Conservation (phyloP, 352 stramenopile genomes). For the Phytophthora fragariae region DNA sequence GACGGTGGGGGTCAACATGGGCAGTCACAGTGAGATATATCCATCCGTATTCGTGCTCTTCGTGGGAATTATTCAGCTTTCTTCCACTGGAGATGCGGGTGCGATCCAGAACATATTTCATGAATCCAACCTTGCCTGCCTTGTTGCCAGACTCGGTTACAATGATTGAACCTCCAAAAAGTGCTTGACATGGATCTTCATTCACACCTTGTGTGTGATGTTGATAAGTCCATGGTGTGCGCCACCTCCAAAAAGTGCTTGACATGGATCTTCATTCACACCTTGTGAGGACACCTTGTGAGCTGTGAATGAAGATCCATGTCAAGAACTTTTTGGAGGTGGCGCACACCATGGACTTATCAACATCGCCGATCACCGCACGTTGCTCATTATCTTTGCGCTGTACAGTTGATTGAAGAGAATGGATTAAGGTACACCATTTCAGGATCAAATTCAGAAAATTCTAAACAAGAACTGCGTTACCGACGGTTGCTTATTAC, state of each 20-base stretch:
- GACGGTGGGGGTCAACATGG: neutral
- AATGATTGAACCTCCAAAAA: constrained; percentile 47
- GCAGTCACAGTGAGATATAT: neutral
- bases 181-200: constrained; percentile 26
- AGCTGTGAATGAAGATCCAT: too few species aligned
- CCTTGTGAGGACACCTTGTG: too few species aligned
- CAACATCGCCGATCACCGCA: constrained; percentile 32
- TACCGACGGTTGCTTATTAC: too few species aligned
- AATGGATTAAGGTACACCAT: too few species aligned
- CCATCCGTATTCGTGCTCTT: neutral
- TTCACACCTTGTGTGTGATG: too few species aligned
- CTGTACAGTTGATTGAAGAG: constrained; percentile 15
- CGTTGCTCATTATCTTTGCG: constrained; percentile 35
- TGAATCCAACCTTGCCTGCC: constrained; percentile 33
- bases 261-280: too few species aligned
- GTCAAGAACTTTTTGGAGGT: too few species aligned
- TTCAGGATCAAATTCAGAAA: too few species aligned
- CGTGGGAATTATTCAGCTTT: constrained; percentile 21
- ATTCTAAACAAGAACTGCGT: too few species aligned
- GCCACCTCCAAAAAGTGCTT: too few species aligned
- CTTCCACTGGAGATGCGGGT: constrained; percentile 41
- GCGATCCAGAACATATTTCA: constrained; percentile 58
- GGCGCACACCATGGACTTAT: constrained; percentile 50
- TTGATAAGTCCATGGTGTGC: too few species aligned
- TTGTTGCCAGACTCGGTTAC: neutral